These are phyloP conservation scores for Cerrena zonata DNA, from an alignment of 1,284 basidiomycete species.

Conservation along the genomic window DNA sequence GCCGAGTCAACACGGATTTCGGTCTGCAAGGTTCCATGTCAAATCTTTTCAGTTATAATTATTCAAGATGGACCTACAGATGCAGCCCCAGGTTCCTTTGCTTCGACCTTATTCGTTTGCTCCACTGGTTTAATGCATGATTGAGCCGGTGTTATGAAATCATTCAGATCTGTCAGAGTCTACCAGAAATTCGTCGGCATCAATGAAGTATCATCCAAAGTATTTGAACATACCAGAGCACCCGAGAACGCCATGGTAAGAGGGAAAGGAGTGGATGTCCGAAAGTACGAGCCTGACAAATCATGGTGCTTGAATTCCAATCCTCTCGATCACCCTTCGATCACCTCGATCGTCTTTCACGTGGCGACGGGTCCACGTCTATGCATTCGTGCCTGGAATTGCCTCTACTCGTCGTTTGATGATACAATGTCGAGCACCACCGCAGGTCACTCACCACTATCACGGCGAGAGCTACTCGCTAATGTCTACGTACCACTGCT, in stretches of 20 bases:
- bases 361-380: background rate
- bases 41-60: no score
- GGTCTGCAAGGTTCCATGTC: slow-evolving; percentile 51
- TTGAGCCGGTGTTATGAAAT: slow-evolving; percentile 96
- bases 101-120: slow-evolving; percentile 46
- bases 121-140: slow-evolving; percentile 96
- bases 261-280: slow-evolving; percentile 6
- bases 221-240: slow-evolving; percentile 60
- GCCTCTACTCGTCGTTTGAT: background rate
- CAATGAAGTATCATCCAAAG: slow-evolving; percentile 4
- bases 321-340: slow-evolving; percentile 1
- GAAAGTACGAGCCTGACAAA: slow-evolving; percentile 4
- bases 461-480: slow-evolving; percentile 6
- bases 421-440: background rate
- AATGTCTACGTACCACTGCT: background rate
- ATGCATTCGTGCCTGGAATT: background rate
- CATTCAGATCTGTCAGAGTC: slow-evolving; percentile 92
- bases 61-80: slow-evolving; percentile 42
- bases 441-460: slow-evolving; percentile 2
- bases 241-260: slow-evolving; percentile 81
- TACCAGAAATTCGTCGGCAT: slow-evolving; percentile 25
- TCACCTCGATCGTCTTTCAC: background rate
- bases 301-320: background rate
- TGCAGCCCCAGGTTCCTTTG: slow-evolving; percentile 50
- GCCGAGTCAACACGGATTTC: slow-evolving; percentile 82